Conservation (phyloP, 495 filamentous ascomycete species). For the Daldinia childiae region DNA sequence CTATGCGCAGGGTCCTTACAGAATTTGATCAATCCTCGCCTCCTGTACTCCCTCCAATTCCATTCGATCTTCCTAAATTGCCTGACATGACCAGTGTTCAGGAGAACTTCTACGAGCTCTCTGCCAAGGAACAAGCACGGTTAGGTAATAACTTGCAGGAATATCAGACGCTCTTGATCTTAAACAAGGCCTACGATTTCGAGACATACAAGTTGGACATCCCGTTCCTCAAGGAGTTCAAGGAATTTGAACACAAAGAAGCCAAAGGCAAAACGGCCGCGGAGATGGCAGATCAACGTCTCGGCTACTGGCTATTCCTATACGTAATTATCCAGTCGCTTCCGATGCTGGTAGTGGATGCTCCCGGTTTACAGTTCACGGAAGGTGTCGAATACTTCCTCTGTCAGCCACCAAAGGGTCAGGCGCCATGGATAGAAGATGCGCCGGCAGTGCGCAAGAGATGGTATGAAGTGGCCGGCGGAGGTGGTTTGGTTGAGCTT, state of each 20-base stretch:
- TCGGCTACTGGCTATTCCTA: constrained; percentile 93
- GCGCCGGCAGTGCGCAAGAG: constrained; percentile 69
- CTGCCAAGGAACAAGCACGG: constrained; percentile 76
- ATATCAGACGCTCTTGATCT: constrained; percentile 75
- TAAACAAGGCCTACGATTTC: constrained; percentile 79
- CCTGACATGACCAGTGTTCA: constrained; percentile 72
- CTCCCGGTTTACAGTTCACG: constrained; percentile 76
- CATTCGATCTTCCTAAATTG: constrained; percentile 85
- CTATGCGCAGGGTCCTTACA: constrained; percentile 75
- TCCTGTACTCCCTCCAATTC: constrained; percentile 89
- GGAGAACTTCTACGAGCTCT: constrained; percentile 66
- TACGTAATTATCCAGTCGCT: constrained; percentile 91
- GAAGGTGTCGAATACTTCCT: constrained; percentile 95
- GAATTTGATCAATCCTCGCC: constrained; percentile 90
- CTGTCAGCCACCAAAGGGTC: constrained; percentile 86
- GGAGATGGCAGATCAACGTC: constrained; percentile 79
- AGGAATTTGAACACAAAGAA: constrained; percentile 81
- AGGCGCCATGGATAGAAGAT: constrained; percentile 85
- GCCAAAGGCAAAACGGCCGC: constrained; percentile 74
- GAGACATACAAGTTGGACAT: constrained; percentile 67
- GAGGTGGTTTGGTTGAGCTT: constrained; percentile 75
- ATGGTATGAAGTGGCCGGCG: constrained; percentile 82
- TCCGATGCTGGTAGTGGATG: constrained; percentile 89
- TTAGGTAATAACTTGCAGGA: constrained; percentile 73
- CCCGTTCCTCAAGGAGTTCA: constrained; percentile 80